Base-by-base conservation (phyloP, 179 eudicot species). In the Drosera spatulata region DNA sequence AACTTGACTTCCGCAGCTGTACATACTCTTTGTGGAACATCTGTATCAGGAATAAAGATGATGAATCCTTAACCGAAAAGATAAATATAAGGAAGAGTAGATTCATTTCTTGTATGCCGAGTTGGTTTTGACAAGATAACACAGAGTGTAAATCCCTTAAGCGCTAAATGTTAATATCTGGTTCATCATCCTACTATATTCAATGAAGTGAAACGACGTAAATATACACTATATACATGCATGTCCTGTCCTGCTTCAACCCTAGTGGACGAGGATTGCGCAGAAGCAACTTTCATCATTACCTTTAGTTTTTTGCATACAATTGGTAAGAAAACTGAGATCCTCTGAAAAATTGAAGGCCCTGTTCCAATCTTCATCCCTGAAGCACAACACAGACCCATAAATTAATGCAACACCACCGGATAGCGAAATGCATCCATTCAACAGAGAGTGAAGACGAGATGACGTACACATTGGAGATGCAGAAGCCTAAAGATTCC, bases 401-500 rank as follows among this genome's bases (percentile, higher is more conserved):
- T 22, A 22, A 22, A 22, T 22, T 22, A 22, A 22, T 22, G 33
- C 33, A 22, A 22, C 33, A 0, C 33, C 33, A 22, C 33, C 33
- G 33, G 33, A 22, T 22, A 22, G 33, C 1, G 33, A 22, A 10
- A 39, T 12, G n/a, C 10, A 61, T 39, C 14, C 58, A 52, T 10
- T 42, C 52, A 42, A 43, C 7, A 46, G 33, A 22, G 4, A 3
- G 5, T 13, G 33, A 53, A 52, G 6, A 5, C 58, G 38, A 53
- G 41, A 51, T 41, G 12, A 86, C 99, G 68, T 76, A 93, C 97
- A 89, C 87, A 61, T 93, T 82, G 58, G 78, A 71, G 7, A 84
- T 78, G 74, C 99, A 93, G 65, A 75, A 93, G 3, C 87, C 86
- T 52, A 93, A 66, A 45, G 72, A 52, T 6, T 55, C 47, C 38